These are phyloP conservation scores for Chrysanthemum seticuspe DNA, from an alignment of 129 eudicot species.

Conservation along the genomic window DNA sequence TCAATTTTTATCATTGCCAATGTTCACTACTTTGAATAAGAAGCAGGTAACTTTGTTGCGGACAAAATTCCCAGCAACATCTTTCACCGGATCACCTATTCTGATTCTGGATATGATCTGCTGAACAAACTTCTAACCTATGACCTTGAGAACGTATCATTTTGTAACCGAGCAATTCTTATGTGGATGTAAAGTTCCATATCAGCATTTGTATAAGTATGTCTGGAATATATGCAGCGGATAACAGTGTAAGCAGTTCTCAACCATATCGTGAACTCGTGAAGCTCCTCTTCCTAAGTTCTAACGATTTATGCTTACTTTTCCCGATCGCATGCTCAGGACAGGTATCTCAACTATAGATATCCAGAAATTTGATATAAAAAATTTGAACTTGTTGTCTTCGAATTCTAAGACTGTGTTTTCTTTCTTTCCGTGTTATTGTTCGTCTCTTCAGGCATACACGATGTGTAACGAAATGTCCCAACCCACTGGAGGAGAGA, in stretches of 20 bases:
- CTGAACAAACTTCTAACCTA: too few species aligned
- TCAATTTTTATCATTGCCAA: conserved; percentile 19
- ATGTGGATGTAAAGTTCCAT: too few species aligned
- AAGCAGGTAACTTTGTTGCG: conserved; percentile 83
- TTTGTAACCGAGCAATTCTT: too few species aligned
- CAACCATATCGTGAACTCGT: conserved; percentile 47
- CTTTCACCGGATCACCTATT: conserved; percentile 90
- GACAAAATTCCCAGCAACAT: conserved; percentile 83
- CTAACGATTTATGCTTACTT: conserved; percentile 93
- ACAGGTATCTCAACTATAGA: conserved; percentile 46
- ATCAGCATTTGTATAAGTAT: conserved; percentile 48
- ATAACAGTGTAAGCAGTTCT: conserved; percentile 90
- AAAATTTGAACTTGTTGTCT: neutral
- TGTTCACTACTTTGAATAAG: conserved; percentile 41
- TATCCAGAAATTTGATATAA: neutral
- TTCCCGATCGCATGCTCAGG: conserved; percentile 96
- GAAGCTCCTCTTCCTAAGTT: conserved; percentile 98
- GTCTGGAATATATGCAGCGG: conserved; percentile 41
- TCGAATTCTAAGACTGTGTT: neutral
- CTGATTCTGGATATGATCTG: conserved; percentile 80
- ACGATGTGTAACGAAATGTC: conserved; percentile 85
- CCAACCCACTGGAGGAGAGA: conserved; percentile 94
- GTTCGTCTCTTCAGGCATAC: conserved; percentile 53
- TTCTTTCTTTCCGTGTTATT: neutral
- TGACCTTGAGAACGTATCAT: too few species aligned